Base-by-base conservation (phyloP, 1,284 basidiomycete species). In the Cryptococcus neoformans region DNA sequence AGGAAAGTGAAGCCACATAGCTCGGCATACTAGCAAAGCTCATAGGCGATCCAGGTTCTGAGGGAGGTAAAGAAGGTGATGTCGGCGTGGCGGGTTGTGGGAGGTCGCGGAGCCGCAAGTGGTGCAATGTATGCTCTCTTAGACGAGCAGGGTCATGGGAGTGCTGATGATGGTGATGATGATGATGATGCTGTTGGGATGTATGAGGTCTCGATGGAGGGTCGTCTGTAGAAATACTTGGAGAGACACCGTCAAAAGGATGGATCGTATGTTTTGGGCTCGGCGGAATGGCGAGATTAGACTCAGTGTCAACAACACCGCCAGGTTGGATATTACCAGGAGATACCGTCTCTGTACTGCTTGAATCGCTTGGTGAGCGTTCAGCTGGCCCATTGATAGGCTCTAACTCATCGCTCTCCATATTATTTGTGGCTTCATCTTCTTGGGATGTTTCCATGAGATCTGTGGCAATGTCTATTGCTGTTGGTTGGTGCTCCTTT, bases 41-140 rank as follows among this genome's bases (percentile, higher is more conserved):
- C 11, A 64, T 64, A 0, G 69, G 69, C 2, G 69, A 72, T 9
- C 63, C 63, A 0, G 69, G 68, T 53, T 69, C 69, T 4, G 62
- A 64, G 41, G 52, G 47, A 21, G 45, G 59, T 48, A 56, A 34
- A 44, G 47, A 56, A 6, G 56, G 53, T 6, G 57, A 52, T 34
- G 41, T 34, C 16, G 40, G 49, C 9, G 49, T 52, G 38, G 21
- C 17, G 14, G 36, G 28, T 35, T 6, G 40, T 11, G 28, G 48
- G 5, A 34, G 34, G 21, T 42, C 21, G 49, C 21, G 21, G 39
- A 39, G 50, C 41, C 54, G 46, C 36, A 44, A 44, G 51, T 35
- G 49, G 14, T 36, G 21, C 14, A 34, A 11, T 41, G 40, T 41
- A 28, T 41, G 40, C 40, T 41, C 12, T 11, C 12, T 12, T 12